Evolutionary conservation across 768 basidiomycete genomes (phyloP), one percentile per base, ranked within the genome.

Genomic region (Calocera cornea): DNA sequence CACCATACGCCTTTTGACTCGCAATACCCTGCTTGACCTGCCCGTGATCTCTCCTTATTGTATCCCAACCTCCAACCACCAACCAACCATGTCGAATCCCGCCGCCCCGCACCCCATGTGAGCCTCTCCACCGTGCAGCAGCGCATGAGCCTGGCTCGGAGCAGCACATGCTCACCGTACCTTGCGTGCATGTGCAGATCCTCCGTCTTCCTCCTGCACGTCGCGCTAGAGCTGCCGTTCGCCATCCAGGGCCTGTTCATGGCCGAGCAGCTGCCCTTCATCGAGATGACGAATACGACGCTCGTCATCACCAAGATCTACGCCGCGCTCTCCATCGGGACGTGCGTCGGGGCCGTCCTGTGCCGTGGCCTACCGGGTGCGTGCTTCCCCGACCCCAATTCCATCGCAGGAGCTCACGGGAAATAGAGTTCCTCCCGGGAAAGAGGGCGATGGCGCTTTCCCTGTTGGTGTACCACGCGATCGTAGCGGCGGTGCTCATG

Each of bases 231-330:
- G 74, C 81, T 84, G 3, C 91, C 91, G 0, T 74, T 93, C 24
- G 89, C 86, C 1, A 76, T 93, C 34, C 90, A 92, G 74, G 89
- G 90, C 5, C 76, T 92, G 19, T 84, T 83, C 78, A 80, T 84
- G 0, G 86, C 89, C 0, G 19, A 78, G 75, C 17, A 75, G 11
- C 64, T 92, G 22, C 91, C 91, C 0, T 91, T 93, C 75, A 71
- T 92, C 66, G 84, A 90, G 74, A 80, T 91, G 71, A 92, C 87
- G 72, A 93, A 93, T 78, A 92, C 91, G 3, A 84, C 89, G 0
- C 64, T 92, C 8, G 84, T 90, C 1, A 70, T 92, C 8, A 76
- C 90, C 63, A 92, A 92, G 81, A 74, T 92, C 50, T 92, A 90
- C 73, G 80, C 89, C 2, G 78, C 88, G 1, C 73, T 91, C 31